These are phyloP conservation scores for Fagopyrum esculentum DNA, from an alignment of 148 eudicot genomes.

Conservation along the genomic window DNA sequence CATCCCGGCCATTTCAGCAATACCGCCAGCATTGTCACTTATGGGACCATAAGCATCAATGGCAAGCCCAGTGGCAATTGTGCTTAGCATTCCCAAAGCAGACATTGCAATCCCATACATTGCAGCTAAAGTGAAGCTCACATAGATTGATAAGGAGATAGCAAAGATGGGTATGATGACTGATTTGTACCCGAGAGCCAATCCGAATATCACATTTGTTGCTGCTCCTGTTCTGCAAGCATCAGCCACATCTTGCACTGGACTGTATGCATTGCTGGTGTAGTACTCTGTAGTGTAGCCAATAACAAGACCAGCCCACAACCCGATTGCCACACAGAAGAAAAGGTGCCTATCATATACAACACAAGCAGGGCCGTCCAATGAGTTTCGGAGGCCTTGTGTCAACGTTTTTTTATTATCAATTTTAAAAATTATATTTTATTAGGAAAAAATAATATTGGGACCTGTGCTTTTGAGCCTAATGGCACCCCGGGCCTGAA, in stretches of 20 bases:
- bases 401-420: too few relatives aligned
- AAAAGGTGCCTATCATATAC: conserved; percentile 22
- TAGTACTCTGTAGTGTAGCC: conserved; percentile 28
- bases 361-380: too few relatives aligned
- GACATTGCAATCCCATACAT: conserved; percentile 7
- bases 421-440: too few relatives aligned
- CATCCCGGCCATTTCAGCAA: conserved; percentile 2
- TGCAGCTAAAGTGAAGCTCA: not conserved
- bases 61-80: conserved; percentile 6
- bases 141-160: not conserved
- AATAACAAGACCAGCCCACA: conserved; percentile 31
- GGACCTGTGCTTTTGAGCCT: too few relatives aligned
- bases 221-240: conserved; percentile 5
- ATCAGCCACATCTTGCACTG: conserved; percentile 9
- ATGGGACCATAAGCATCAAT: conserved; percentile 8
- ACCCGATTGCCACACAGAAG: conserved; percentile 26
- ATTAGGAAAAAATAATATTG: too few relatives aligned
- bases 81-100: conserved; percentile 1
- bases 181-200: conserved; percentile 8
- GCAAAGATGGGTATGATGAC: conserved; percentile 1
- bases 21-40: conserved; percentile 6
- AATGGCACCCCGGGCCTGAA: too few relatives aligned
- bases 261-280: conserved; percentile 32
- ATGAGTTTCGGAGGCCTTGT: too few relatives aligned
- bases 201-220: conserved; percentile 1